A percentile compares a stretch with the other conserved stretches of the same genome.
phyloP scores from a whole-genome alignment of 768 basidiomycete genomes.

The Phlebiopsis flavidoalba region DNA sequence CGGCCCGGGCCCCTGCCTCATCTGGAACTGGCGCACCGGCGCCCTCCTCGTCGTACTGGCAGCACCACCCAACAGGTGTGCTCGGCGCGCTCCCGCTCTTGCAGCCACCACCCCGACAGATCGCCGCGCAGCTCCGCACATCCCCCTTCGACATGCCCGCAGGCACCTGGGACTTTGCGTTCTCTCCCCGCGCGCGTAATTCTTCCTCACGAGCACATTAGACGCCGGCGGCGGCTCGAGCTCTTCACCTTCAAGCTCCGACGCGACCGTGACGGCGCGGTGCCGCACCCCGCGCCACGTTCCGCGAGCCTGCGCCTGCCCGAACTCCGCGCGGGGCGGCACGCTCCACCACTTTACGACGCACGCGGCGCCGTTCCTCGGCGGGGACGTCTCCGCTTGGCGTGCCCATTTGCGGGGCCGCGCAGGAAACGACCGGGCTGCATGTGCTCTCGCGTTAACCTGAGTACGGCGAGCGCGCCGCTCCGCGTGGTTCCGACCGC shows the following conservation, averaged over 20 bases:
- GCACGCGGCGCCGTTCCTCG: slow-evolving; percentile 25
- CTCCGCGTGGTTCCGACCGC: slow-evolving; percentile 21
- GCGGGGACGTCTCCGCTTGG: background rate
- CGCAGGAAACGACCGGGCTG: slow-evolving; percentile 19
- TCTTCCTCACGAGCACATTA: slow-evolving; percentile 36
- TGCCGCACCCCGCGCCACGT: slow-evolving; percentile 9
- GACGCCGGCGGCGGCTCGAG: slow-evolving; percentile 31
- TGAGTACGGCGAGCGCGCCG: slow-evolving; percentile 19
- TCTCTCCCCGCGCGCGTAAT: slow-evolving; percentile 37
- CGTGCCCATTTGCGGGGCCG: slow-evolving; percentile 19
- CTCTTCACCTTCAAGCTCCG: slow-evolving; percentile 34
- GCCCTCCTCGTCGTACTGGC: slow-evolving; percentile 38
- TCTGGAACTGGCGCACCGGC: slow-evolving; percentile 53
- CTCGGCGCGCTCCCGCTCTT: background rate
- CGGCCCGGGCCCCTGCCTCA: slow-evolving; percentile 30
- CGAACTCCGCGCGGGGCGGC: slow-evolving; percentile 8
- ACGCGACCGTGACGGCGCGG: background rate
- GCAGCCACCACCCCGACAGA: background rate
- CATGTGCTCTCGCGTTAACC: slow-evolving; percentile 25
- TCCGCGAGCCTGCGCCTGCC: slow-evolving; percentile 25
- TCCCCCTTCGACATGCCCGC: slow-evolving; percentile 19
- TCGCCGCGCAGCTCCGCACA: slow-evolving; percentile 24
- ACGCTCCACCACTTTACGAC: slow-evolving; percentile 16
- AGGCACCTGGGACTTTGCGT: slow-evolving; percentile 40
- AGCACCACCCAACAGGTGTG: slow-evolving; percentile 18